A percentile compares a stretch with the other conserved stretches of the same genome.
These are phyloP conservation scores for Tylopilus sp. DNA, from an alignment of 768 basidiomycete species.

Conservation along the genomic window DNA sequence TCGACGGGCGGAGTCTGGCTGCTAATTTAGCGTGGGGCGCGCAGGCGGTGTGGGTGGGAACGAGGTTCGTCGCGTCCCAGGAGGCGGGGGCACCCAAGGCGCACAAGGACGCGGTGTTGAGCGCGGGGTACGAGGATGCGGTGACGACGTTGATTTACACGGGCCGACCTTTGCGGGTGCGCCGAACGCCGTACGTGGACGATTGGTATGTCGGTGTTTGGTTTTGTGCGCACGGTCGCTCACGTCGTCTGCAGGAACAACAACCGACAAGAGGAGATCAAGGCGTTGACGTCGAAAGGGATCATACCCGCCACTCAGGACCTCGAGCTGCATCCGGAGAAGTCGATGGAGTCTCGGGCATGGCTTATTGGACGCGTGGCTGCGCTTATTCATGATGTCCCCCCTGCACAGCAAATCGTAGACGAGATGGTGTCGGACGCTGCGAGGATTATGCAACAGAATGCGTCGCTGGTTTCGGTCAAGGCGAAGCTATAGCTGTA, in stretches of 20 bases:
- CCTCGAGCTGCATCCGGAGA: slow-evolving; percentile 78
- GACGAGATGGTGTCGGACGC: slow-evolving; percentile 74
- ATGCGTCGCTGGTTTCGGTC: slow-evolving; percentile 36
- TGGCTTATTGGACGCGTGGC: slow-evolving; percentile 88
- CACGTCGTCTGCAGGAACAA: slow-evolving; percentile 50
- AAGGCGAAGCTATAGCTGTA: slow-evolving; percentile 49
- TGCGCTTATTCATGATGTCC: slow-evolving; percentile 67
- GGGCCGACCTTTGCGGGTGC: slow-evolving; percentile 83
- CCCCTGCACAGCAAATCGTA: slow-evolving; percentile 80
- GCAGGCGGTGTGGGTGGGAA: slow-evolving; percentile 86
- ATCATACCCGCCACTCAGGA: slow-evolving; percentile 73
- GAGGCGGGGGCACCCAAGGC: slow-evolving; percentile 81
- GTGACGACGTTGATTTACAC: slow-evolving; percentile 86
- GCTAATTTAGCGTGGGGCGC: slow-evolving; percentile 90
- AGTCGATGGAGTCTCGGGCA: slow-evolving; percentile 56
- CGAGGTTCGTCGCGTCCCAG: slow-evolving; percentile 77
- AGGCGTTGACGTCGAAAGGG: slow-evolving; percentile 78
- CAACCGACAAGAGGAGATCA: slow-evolving; percentile 78
- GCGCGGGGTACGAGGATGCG: slow-evolving; percentile 73
- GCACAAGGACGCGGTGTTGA: slow-evolving; percentile 78
- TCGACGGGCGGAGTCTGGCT: slow-evolving; percentile 82
- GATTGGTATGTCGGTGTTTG: slow-evolving; percentile 57
- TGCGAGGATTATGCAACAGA: slow-evolving; percentile 42
- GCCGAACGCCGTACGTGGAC: slow-evolving; percentile 79
- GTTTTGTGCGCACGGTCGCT: background rate